These are phyloP conservation scores for Pichia phayaonensis DNA, from an alignment of 805 yeast species.

Conservation along the genomic window DNA sequence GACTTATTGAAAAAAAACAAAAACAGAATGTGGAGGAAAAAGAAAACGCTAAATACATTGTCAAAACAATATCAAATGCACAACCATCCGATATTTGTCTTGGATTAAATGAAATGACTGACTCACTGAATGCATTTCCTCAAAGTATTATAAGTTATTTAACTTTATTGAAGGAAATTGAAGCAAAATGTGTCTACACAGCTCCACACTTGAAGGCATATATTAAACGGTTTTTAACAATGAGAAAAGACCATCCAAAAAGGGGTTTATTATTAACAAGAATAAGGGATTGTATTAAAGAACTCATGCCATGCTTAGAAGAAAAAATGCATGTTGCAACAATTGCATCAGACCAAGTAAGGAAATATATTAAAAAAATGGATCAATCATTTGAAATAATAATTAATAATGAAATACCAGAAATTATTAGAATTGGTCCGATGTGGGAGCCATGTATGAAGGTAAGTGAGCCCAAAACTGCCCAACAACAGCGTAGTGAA, in stretches of 20 bases:
- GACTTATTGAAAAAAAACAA: slow-evolving; percentile 20
- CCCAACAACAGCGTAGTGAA: slow-evolving; percentile 74
- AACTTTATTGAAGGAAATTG: slow-evolving; percentile 85
- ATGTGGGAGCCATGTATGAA: slow-evolving; percentile 88
- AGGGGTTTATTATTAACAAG: slow-evolving; percentile 30
- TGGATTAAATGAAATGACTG: slow-evolving; percentile 86
- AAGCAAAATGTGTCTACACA: slow-evolving; percentile 80
- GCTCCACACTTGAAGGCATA: slow-evolving; percentile 57
- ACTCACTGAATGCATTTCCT: slow-evolving; percentile 88
- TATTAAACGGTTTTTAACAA: slow-evolving; percentile 41
- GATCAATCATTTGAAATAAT: slow-evolving; percentile 76
- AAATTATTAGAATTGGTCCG: slow-evolving; percentile 66
- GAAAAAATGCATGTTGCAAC: slow-evolving; percentile 97
- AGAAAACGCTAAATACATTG: slow-evolving; percentile 1
- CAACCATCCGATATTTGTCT: slow-evolving; percentile 47
- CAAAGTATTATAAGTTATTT: slow-evolving; percentile 73
- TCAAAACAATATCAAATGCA: slow-evolving; percentile 13
- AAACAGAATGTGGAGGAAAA: slow-evolving; percentile 9
- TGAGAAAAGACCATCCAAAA: slow-evolving; percentile 32
- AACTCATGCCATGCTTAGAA: slow-evolving; percentile 84
- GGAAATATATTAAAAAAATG: slow-evolving; percentile 61
- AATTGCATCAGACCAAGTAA: slow-evolving; percentile 72
- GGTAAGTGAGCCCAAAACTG: slow-evolving; percentile 47
- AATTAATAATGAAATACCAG: slow-evolving; percentile 74
- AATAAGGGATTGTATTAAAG: slow-evolving; percentile 44